Evolutionary conservation across 2,329 filamentous ascomycete species (phyloP).

Genomic region (Fusarium tricinctum): DNA sequence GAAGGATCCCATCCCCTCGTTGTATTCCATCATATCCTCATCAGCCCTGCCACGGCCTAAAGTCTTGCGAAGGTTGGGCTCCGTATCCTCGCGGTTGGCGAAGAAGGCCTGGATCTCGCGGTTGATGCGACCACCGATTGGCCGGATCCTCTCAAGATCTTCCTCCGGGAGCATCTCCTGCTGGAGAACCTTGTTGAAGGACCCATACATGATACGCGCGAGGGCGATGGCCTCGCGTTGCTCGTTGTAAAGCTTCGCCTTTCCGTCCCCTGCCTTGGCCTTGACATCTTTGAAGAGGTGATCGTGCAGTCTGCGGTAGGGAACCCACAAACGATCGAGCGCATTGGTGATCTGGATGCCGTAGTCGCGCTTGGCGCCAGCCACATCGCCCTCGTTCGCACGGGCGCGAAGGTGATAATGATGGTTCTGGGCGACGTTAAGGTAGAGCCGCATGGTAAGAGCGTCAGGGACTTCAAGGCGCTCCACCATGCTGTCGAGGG

Average conservation of each 20-base stretch:
- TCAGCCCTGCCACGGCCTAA: conserved; percentile 37
- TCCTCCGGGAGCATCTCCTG: conserved; percentile 57
- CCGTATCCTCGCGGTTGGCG: conserved; percentile 52
- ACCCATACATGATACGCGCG: conserved; percentile 61
- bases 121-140: conserved; percentile 55
- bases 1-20: conserved; percentile 46
- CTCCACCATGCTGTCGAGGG: conserved; percentile 74
- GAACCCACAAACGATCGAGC: conserved; percentile 65
- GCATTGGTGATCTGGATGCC: conserved; percentile 66
- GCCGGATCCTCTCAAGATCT: conserved; percentile 53
- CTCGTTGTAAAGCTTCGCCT: conserved; percentile 52
- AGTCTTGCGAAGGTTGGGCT: conserved; percentile 51
- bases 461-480: conserved; percentile 63
- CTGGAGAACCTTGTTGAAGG: conserved; percentile 60
- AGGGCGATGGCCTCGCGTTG: conserved; percentile 61
- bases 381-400: conserved; percentile 51
- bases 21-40: conserved; percentile 41
- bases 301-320: conserved; percentile 59
- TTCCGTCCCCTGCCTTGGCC: conserved; percentile 44
- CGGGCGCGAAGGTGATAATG: conserved; percentile 57
- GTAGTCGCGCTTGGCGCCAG: conserved; percentile 58
- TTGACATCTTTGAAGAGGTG: conserved; percentile 53
- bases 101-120: conserved; percentile 56
- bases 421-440: conserved; percentile 67
- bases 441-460: conserved; percentile 66